Evolutionary conservation across 345 rosid species (phyloP), one percentile per base, ranked within the genome.

Genomic region (Salix viminalis): DNA sequence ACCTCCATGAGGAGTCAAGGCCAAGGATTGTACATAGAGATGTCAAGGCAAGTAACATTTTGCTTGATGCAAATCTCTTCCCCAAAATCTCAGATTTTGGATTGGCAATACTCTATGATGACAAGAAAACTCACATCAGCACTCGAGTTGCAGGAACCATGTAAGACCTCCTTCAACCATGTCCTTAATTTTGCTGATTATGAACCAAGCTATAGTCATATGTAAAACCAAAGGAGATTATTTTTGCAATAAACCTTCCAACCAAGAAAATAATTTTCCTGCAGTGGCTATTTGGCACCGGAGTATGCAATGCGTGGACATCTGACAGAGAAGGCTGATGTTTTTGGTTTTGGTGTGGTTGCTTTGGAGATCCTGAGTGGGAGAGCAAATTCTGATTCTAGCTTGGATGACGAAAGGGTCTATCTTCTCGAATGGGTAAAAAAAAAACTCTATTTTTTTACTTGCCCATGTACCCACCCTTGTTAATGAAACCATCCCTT

Each of bases 291-390:
- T 76, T 82, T 92, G 36, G 88, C 93, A 23, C 97, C 93, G 1
- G 93, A 92, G 80, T 92, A 92, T 65, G 94, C 91, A 48, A 87
- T 90, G 91, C 88, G 83, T 54, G 93, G 93, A 37, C 93, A 85
- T 68, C 91, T 92, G 1, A 92, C 90, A 4, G 94, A 90, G 86
- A 92, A 92, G 79, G 87, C 92, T 18, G 93, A 92, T 85, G 92
- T 89, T 69, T 90, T 87, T 77, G 89, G 86, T 34, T 84, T 84
- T 75, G 86, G 87, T 23, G 84, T 84, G 69, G 85, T 86, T 79
- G 85, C 71, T 32, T 70, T 86, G 42, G 87, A 86, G 64, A 56
- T 86, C 32, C 72, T 86, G 5, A 83, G 89, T 50, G 87, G 89
- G 75, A 84, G 85, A 72, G 71, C 79, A 60, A 86, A 84, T 76